phyloP scores from a whole-genome alignment of 176 grass and related monocot genomes.

The Ananas comosus region DNA sequence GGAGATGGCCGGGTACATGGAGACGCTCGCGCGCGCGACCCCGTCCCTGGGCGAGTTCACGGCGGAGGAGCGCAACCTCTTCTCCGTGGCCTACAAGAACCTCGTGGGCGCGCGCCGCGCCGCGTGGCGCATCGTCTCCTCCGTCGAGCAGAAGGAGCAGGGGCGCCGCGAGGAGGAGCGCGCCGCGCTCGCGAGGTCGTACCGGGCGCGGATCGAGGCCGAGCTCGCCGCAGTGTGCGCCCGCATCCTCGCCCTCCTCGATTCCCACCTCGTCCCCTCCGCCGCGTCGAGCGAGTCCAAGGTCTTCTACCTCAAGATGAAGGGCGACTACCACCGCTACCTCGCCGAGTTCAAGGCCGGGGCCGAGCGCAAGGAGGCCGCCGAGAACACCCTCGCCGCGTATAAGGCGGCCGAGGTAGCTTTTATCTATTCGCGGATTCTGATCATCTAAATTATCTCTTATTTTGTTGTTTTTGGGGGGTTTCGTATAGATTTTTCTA shows the following conservation, averaged over 20 bases:
- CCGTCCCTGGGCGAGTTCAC: slow-evolving; percentile 58
- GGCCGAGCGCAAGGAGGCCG: slow-evolving; percentile 67
- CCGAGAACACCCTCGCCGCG: slow-evolving; percentile 68
- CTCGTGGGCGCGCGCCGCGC: slow-evolving; percentile 71
- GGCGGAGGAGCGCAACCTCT: slow-evolving; percentile 81
- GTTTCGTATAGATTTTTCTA: too few species aligned
- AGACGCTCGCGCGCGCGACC: slow-evolving; percentile 59
- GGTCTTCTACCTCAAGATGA: slow-evolving; percentile 96
- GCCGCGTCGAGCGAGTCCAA: slow-evolving; percentile 62
- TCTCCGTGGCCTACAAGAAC: slow-evolving; percentile 89
- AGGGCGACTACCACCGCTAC: slow-evolving; percentile 98
- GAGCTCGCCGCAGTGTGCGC: slow-evolving; percentile 77
- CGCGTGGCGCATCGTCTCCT: slow-evolving; percentile 80
- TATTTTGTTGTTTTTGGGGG: background rate
- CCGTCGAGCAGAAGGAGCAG: slow-evolving; percentile 85
- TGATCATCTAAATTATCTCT: background rate
- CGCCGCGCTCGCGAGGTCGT: slow-evolving; percentile 59
- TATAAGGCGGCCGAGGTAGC: slow-evolving; percentile 74
- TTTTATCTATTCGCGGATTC: background rate
- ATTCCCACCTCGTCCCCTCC: slow-evolving; percentile 77
- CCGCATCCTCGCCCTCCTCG: slow-evolving; percentile 62
- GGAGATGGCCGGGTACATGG: slow-evolving; percentile 95
- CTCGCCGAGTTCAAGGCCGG: slow-evolving; percentile 74
- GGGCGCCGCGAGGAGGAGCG: slow-evolving; percentile 66
- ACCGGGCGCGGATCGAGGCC: slow-evolving; percentile 63